Conservation (phyloP, 805 yeast genomes). For the Saccharomycopsis schoenii region DNA sequence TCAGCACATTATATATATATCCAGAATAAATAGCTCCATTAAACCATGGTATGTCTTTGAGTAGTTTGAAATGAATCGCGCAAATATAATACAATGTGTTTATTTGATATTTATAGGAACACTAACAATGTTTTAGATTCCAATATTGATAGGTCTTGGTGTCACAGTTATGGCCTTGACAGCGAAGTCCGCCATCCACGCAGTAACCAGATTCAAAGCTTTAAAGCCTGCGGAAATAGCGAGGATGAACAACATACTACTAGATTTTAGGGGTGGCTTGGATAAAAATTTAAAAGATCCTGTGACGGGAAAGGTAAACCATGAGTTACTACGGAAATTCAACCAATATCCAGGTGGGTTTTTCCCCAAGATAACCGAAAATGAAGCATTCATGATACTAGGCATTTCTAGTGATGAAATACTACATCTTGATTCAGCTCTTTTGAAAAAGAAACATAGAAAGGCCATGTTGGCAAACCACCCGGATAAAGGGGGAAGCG, state of each 20-base stretch:
- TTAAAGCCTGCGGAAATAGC: constrained; percentile 32
- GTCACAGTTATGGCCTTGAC: constrained; percentile 1
- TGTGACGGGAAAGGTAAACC: constrained; percentile 18
- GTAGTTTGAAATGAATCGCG: no score
- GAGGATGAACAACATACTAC: constrained; percentile 28
- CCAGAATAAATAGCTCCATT: no score
- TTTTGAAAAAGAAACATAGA: constrained; percentile 65
- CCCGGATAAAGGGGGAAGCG: constrained; percentile 85
- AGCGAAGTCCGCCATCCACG: constrained; percentile 28
- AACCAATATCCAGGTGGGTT: constrained; percentile 51
- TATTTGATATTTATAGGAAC: no score
- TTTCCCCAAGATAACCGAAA: constrained; percentile 52
- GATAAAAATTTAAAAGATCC: constrained; percentile 13
- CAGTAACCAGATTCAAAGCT: constrained; percentile 24
- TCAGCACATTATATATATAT: no score
- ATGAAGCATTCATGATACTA: constrained; percentile 59
- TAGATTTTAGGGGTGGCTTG: constrained; percentile 15
- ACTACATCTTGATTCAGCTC: constrained; percentile 34
- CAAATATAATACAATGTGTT: no score
- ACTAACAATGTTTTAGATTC: neutral
- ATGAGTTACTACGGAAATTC: constrained; percentile 24
- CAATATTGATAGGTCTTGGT: constrained; percentile 9
- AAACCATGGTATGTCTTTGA: no score
- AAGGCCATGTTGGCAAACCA: constrained; percentile 72
- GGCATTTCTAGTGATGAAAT: constrained; percentile 50